Evolutionary conservation across 148 eudicot genomes (phyloP).

Genomic region (Diospyros lotus): DNA sequence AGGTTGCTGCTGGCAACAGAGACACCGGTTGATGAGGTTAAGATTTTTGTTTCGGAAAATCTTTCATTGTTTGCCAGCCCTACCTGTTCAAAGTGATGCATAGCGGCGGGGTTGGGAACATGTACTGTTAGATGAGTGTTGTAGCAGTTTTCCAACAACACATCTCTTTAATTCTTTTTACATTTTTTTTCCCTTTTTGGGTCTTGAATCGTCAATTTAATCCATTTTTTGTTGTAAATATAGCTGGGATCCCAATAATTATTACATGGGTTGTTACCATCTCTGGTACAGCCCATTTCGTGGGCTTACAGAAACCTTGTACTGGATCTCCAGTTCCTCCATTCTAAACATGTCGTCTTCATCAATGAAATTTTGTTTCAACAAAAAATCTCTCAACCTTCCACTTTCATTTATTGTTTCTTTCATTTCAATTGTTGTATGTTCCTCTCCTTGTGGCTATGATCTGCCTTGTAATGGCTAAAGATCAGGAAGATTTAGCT

Average conservation of each 20-base stretch:
- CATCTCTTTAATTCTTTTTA: not conserved
- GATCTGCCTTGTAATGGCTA: not conserved
- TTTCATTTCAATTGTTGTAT: not conserved
- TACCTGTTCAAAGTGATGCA: constrained; percentile 12
- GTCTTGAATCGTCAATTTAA: not conserved
- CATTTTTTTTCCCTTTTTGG: not conserved
- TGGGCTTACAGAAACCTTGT: not conserved
- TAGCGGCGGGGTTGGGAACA: constrained; percentile 20
- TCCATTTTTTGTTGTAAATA: constrained; percentile 33
- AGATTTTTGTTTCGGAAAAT: constrained; percentile 31
- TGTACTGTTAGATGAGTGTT: constrained; percentile 8
- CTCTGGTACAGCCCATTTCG: constrained; percentile 9
- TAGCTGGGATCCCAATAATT: constrained; percentile 5
- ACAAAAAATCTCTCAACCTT: no score
- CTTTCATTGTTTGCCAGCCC: not conserved
- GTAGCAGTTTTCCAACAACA: constrained; percentile 6
- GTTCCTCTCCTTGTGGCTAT: not conserved
- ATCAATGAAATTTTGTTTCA: not conserved
- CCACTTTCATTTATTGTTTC: not conserved
- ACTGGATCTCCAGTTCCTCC: constrained; percentile 4
- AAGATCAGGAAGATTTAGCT: no score
- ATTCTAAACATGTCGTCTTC: no score
- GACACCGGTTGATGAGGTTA: constrained; percentile 19
- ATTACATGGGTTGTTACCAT: constrained; percentile 2
- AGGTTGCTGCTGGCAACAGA: constrained; percentile 51